Percentiles rank a stretch among this genome's conserved stretches.
phyloP scores from a whole-genome alignment of 1,139 yeast genomes.

The Debaryomycetaceae sp. region DNA sequence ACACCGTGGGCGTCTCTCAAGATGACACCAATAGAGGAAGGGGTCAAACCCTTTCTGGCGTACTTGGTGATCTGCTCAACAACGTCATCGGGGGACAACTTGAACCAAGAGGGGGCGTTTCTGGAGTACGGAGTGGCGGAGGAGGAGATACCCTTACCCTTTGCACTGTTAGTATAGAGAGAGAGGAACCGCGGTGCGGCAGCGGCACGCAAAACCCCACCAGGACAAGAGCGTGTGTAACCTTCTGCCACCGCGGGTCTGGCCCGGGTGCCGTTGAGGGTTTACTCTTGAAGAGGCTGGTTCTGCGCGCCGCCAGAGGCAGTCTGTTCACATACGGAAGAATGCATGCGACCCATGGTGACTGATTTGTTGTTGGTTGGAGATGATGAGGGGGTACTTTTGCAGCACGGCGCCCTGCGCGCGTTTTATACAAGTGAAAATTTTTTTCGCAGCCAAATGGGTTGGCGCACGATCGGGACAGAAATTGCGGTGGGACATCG shows the following conservation, averaged over 20 bases:
- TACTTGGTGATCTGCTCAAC: constrained; percentile 98
- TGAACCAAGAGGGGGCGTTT: constrained; percentile 99
- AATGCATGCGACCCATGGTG: constrained; percentile 81
- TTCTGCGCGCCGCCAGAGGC: constrained; percentile 9
- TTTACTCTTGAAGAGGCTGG: constrained; percentile 37
- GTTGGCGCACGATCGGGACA: constrained; percentile 3
- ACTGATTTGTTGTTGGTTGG: constrained; percentile 28
- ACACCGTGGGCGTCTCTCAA: constrained; percentile 99
- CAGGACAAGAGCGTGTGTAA: constrained; percentile 26
- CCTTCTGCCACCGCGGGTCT: constrained; percentile 11
- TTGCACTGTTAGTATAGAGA: constrained; percentile 29
- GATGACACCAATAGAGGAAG: constrained; percentile 98
- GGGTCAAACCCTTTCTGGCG: constrained; percentile 99
- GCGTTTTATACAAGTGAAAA: constrained; percentile 5
- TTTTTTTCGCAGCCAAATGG: too few relatives aligned
- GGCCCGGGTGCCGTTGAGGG: constrained; percentile 3
- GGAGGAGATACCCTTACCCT: constrained; percentile 99
- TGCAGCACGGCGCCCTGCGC: not conserved
- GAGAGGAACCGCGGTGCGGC: constrained; percentile 10
- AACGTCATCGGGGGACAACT: constrained; percentile 90
- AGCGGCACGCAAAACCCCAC: constrained; percentile 17
- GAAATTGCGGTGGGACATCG: not conserved
- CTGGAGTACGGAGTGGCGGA: constrained; percentile 99
- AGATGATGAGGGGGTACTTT: too few relatives aligned
- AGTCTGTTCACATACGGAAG: constrained; percentile 55